Evolutionary conservation across 257 asterid genomes (phyloP), one percentile per base, ranked within the genome.

Genomic region (Solanum pennellii): DNA sequence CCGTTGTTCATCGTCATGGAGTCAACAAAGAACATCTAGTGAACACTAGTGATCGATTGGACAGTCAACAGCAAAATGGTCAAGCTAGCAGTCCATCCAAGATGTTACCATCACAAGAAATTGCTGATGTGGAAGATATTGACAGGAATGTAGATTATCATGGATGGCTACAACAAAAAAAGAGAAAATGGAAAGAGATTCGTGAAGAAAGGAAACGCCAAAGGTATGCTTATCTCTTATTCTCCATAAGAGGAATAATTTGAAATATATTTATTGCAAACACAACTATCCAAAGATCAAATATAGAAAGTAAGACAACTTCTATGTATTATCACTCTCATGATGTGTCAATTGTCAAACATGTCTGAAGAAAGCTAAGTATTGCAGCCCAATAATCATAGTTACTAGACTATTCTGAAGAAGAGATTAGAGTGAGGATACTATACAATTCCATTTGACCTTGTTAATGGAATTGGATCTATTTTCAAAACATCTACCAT

Each of bases 91-190:
- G 86, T 84, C 92, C 73, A 49, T 80, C 82, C 85, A 87, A 87
- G 79, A 76, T 56, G 66, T 86, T 89, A 37, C 86, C 89, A 80
- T 89, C 90, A 37, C 89, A 88, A 87, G 94, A 91, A 86, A 88
- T 86, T 90, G 92, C 74, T 87, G 66, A 73, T 80, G 93, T 90
- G 84, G 97, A 95, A 88, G 92, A 88, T 86, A 89, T 93, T 86
- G 97, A 95, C 89, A 92, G 89, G 89, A 91, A 76, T 90, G 93
- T 91, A 12, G 94, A 97, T 89, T 97, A 96, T 93, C 94, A 91
- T 86, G 99, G 98, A 88, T 97, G 99, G 99, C 94, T 97, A 89
- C 95, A 97, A 88, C 89, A 90, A 85, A 95, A 91, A 92, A 97
- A 97, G 96, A 93, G 99, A 89, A 97, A 95, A 93, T 97, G 98